Evolutionary conservation across 306 rosid genomes (phyloP).

Genomic region (Trifolium fragiferum): DNA sequence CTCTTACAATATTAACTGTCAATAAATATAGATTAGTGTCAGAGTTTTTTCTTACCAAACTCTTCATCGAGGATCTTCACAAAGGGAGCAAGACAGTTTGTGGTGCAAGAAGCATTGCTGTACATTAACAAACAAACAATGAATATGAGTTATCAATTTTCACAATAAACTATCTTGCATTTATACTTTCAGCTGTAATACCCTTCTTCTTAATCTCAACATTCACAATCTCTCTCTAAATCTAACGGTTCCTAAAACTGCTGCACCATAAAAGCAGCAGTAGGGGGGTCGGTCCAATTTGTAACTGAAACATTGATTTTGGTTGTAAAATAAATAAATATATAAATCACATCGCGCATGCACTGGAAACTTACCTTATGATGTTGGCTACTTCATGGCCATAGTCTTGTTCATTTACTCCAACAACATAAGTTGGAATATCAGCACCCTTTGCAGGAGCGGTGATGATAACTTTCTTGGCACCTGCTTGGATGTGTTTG

Average conservation of each 20-base stretch:
- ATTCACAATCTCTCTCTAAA: neutral
- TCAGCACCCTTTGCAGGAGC: conserved; percentile 99
- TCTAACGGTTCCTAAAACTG: no score
- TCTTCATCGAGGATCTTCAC: conserved; percentile 93
- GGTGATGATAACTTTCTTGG: conserved; percentile 95
- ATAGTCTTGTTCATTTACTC: conserved; percentile 89
- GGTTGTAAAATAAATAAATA: no score
- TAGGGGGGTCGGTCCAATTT: no score
- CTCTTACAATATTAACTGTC: conserved; percentile 13
- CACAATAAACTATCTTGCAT: neutral
- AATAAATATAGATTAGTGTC: neutral
- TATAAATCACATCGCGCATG: no score
- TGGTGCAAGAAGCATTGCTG: conserved; percentile 99
- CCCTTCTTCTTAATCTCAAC: conserved; percentile 11
- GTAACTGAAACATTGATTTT: neutral
- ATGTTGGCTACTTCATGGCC: conserved; percentile 71
- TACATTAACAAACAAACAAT: conserved; percentile 30
- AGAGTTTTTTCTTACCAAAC: conserved; percentile 65
- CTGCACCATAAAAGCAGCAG: no score
- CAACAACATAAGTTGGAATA: conserved; percentile 92
- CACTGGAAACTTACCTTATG: conserved; percentile 58
- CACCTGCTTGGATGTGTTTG: conserved; percentile 98
- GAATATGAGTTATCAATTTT: conserved; percentile 16
- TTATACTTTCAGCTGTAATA: neutral
- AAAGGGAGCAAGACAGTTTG: conserved; percentile 97